phyloP scores from a whole-genome alignment of 306 rosid genomes.

The Ceratonia siliqua region DNA sequence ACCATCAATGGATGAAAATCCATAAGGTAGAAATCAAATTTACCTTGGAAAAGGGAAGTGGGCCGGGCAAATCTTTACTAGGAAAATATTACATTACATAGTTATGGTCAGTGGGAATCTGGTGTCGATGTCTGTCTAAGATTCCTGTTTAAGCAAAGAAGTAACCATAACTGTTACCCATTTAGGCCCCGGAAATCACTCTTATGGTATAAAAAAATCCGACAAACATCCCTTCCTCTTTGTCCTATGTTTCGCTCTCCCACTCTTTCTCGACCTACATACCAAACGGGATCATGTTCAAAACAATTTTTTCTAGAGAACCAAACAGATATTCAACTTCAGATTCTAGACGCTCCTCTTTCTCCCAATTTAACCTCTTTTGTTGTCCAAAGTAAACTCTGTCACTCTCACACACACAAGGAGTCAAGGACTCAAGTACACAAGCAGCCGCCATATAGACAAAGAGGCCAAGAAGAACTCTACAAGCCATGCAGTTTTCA shows the following conservation, averaged over 20 bases:
- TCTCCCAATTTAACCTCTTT: conserved; percentile 4
- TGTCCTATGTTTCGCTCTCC: conserved; percentile 19
- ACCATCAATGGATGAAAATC: neutral
- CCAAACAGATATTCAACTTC: conserved; percentile 34
- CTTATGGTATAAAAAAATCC: conserved; percentile 20
- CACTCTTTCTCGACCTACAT: conserved; percentile 12
- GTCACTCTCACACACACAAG: conserved; percentile 5
- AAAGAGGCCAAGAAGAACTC: conserved; percentile 1
- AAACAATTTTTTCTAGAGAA: conserved; percentile 23
- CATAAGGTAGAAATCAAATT: neutral
- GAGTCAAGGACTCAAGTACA: neutral
- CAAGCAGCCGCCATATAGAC: neutral
- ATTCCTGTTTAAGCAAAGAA: neutral
- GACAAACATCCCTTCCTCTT: conserved; percentile 42
- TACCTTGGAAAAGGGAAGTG: conserved; percentile 16
- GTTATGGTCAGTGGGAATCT: neutral
- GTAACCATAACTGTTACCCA: conserved; percentile 10
- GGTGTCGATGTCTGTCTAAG: neutral
- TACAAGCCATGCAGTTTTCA: conserved; percentile 28
- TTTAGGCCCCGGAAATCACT: conserved; percentile 35
- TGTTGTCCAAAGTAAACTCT: neutral
- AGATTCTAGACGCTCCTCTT: conserved; percentile 25
- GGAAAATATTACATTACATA: neutral
- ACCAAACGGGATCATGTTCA: neutral
- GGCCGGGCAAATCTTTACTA: conserved; percentile 22